Evolutionary conservation across 192 early-diverging fungal genomes (phyloP).

Genomic region (Rhizoclosmatium globosum): DNA sequence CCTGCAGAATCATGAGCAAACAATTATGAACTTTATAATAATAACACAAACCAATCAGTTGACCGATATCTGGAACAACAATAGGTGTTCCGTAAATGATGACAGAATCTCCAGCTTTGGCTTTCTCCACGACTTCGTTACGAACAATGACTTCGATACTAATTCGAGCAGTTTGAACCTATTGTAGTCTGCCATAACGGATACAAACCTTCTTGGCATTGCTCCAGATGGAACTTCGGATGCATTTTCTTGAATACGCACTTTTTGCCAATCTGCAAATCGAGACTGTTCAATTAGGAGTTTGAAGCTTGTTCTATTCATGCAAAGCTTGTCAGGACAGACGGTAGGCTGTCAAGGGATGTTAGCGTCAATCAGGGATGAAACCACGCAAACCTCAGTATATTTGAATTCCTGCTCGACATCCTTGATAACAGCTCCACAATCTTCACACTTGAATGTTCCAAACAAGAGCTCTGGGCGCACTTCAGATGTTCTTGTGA

Average conservation of each 20-base stretch:
- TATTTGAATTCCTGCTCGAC: conserved; percentile 98
- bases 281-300: conserved; percentile 82
- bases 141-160: conserved; percentile 93
- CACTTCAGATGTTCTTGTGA: conserved; percentile 96
- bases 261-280: conserved; percentile 98
- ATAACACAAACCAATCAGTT: conserved; percentile 65
- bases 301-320: conserved; percentile 82
- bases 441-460: conserved; percentile 90
- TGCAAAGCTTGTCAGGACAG: conserved; percentile 84
- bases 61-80: conserved; percentile 89
- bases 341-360: conserved; percentile 69
- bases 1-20: conserved; percentile 33
- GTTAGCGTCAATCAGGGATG: conserved; percentile 1
- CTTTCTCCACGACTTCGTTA: conserved; percentile 90
- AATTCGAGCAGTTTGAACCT: background rate
- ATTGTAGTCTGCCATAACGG: background rate
- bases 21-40: background rate
- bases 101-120: conserved; percentile 95
- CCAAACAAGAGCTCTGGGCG: conserved; percentile 93
- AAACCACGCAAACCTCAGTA: conserved; percentile 71
- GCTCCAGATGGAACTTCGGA: conserved; percentile 95
- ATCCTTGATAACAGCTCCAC: conserved; percentile 76
- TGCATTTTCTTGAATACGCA: conserved; percentile 95
- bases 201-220: conserved; percentile 89
- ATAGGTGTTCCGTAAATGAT: conserved; percentile 88